Evolutionary conservation across 2,329 filamentous ascomycete species (phyloP).

Genomic region (Cucurbitaria berberidis): DNA sequence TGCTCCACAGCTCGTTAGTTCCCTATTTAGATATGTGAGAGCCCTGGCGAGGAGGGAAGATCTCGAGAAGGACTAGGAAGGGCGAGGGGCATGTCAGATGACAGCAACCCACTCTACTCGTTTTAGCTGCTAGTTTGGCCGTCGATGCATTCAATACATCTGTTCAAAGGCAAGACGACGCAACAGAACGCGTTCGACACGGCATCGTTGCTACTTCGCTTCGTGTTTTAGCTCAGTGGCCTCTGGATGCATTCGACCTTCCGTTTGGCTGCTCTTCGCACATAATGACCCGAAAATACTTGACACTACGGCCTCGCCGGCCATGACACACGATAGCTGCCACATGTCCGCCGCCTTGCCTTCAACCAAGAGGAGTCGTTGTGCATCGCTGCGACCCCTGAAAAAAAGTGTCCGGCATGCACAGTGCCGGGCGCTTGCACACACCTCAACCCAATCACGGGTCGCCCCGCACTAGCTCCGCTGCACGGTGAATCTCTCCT

Average conservation of each 20-base stretch:
- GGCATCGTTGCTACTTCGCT: background rate
- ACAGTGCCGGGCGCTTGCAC: conserved; percentile 35
- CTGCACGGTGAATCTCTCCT: conserved; percentile 42
- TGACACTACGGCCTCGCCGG: conserved; percentile 12
- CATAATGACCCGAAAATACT: conserved; percentile 7
- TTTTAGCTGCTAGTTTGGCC: background rate
- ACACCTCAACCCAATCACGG: conserved; percentile 31
- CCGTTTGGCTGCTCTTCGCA: background rate
- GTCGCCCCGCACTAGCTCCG: conserved; percentile 14
- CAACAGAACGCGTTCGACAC: background rate
- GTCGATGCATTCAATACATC: background rate
- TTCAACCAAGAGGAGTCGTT: conserved; percentile 12
- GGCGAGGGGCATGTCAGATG: background rate
- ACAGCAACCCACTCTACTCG: background rate
- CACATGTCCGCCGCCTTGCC: conserved; percentile 19
- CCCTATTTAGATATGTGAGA: background rate
- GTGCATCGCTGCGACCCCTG: conserved; percentile 23
- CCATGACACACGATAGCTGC: conserved; percentile 11
- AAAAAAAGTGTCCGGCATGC: conserved; percentile 35
- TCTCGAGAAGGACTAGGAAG: background rate
- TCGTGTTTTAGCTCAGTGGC: background rate
- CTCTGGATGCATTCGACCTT: background rate
- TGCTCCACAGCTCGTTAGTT: background rate
- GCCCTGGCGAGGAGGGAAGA: background rate
- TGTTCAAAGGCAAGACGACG: background rate